Conservation (phyloP, 768 basidiomycete species). For the Stropharia rugosoannulata region DNA sequence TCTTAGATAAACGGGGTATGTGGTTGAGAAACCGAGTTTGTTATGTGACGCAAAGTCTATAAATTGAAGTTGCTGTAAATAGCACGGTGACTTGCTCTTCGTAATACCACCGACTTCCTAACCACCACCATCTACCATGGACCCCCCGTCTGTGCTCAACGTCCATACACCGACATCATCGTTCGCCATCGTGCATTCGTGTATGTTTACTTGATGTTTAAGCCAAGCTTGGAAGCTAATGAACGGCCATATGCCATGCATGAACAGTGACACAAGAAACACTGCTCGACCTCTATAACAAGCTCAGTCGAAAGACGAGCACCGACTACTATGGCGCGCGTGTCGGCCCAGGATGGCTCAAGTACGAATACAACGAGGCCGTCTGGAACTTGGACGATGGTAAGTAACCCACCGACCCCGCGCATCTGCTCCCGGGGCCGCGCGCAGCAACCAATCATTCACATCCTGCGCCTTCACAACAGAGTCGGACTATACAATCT, state of each 20-base stretch:
- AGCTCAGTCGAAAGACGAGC: constrained; percentile 65
- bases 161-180: constrained; percentile 78
- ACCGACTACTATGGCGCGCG: constrained; percentile 57
- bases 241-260: not conserved
- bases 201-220: constrained; percentile 40
- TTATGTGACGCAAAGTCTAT: constrained; percentile 13
- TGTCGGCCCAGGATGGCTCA: constrained; percentile 79
- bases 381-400: constrained; percentile 92
- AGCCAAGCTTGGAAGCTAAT: not conserved
- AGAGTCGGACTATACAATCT: constrained; percentile 89
- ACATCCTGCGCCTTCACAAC: not conserved
- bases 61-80: constrained; percentile 18
- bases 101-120: not conserved
- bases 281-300: constrained; percentile 62
- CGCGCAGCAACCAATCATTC: not conserved
- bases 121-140: constrained; percentile 14
- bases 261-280: constrained; percentile 66
- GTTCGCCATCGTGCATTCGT: constrained; percentile 72
- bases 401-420: constrained; percentile 25
- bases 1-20: too few relatives aligned
- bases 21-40: not conserved
- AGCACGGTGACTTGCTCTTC: not conserved
- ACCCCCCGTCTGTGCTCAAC: constrained; percentile 53
- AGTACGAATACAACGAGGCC: constrained; percentile 78
- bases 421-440: not conserved